Evolutionary conservation across 352 stramenopile genomes (phyloP).

Genomic region (Peronospora belbahrii): DNA sequence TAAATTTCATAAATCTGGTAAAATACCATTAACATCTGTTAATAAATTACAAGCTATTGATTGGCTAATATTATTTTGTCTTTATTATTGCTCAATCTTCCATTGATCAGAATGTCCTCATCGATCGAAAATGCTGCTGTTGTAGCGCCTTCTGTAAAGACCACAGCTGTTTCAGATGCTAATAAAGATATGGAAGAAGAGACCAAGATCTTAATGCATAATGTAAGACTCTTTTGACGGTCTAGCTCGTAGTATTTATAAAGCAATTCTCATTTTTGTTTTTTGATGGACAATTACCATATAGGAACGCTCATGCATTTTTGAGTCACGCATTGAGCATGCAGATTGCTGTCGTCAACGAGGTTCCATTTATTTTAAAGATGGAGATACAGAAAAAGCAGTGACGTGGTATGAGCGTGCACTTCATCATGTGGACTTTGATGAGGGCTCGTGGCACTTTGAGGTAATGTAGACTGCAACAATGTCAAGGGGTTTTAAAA

Average conservation of each 20-base stretch:
- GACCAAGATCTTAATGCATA: slow-evolving; percentile 27
- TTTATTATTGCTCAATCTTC: too few species aligned
- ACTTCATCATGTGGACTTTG: slow-evolving; percentile 77
- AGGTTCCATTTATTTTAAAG: slow-evolving; percentile 54
- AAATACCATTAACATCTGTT: too few species aligned
- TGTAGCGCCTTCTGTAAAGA: neutral
- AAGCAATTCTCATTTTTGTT: slow-evolving; percentile 5
- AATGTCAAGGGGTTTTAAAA: too few species aligned
- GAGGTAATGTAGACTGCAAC: too few species aligned
- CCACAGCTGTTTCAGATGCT: neutral
- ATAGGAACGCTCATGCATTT: slow-evolving; percentile 78
- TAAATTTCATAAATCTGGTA: neutral
- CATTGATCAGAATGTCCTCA: slow-evolving; percentile 6
- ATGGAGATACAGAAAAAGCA: slow-evolving; percentile 34
- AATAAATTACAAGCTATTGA: too few species aligned
- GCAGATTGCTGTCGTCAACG: slow-evolving; percentile 54
- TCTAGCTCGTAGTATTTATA: slow-evolving; percentile 4
- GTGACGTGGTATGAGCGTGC: slow-evolving; percentile 71
- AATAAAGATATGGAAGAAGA: slow-evolving; percentile 19
- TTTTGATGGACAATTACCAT: too few species aligned
- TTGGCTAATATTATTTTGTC: too few species aligned
- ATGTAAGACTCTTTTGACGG: slow-evolving; percentile 11
- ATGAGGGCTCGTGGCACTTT: slow-evolving; percentile 81
- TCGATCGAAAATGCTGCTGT: neutral
- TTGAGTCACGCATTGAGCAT: slow-evolving; percentile 70